Evolutionary conservation across 164 flowering plant genomes (phyloP), one percentile per base, ranked within the genome.

Genomic region (Nymphaea thermarum): DNA sequence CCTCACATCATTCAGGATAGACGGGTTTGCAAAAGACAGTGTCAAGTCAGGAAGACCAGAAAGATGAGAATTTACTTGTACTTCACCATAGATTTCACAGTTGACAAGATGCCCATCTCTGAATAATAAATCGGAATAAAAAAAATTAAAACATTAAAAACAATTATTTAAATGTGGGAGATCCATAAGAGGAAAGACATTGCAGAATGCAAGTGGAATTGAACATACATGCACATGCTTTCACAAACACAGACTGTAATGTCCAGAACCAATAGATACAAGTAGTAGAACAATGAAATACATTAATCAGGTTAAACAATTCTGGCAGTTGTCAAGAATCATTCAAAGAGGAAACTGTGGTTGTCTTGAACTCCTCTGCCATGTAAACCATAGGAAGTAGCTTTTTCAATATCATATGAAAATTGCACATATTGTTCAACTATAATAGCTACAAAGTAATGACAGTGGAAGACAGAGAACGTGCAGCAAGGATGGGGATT

Each of bases 1-100:
- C 71, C 93, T 80, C 73, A 90, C 93, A 75, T 94, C 99, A 76
- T 91, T 86, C 66, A 94, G 75, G 66, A 94, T 80, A 41, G 96
- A 82, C 64, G 97, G 87, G 64, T 94, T 94, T 64, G 88, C 84
- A 79, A 94, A 91, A 43, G 93, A 87, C 45, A 94, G 91, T 63
- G 96, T 88, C 87, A 94, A 82, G 77, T 94, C 98, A 61, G 99
- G 99, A 71, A 94, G 82, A 67, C 99, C 99, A 59, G 99, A 82
- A 43, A 94, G 91, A 62, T 84, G 89, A 55, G 87, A 87, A 63
- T 87, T 90, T 43, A 91, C 92, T 86, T 83, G 84, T 68, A 91
- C 95, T 83, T 91, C 93, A 67, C 98, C 99, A 76, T 82, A 88
- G 64, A 88, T 83, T 78, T 94, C 99, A 70, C 98, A 90, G 78